Evolutionary conservation across 257 asterid genomes (phyloP), one percentile per base, ranked within the genome.

Genomic region (Fraxinus pennsylvanica): DNA sequence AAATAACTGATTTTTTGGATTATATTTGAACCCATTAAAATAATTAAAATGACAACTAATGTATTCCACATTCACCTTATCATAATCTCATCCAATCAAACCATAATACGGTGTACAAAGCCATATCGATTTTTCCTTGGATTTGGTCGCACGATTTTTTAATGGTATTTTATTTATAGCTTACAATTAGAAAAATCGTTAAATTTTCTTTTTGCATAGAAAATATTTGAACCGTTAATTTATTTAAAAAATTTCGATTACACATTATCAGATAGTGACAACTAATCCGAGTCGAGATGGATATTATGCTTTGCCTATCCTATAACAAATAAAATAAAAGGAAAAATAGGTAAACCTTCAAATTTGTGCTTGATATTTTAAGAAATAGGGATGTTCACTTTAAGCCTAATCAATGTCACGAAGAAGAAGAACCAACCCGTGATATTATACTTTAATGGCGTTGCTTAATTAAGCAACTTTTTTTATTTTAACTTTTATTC

Each of bases 401-500:
- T 73, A 80, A 77, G 74, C 85, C 78, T 78, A 78, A 74, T 81
- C 81, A 75, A 74, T 36, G 71, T 63, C 12, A 52, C 29, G 79
- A 32, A 32, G 30, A 29, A 29, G 27, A 70, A 74, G 81, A 71
- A 30, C 69, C 17, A 63, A 61, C 33, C 33, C 30, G 33, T 63
- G 82, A 81, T 84, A 81, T 81, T 72, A 75, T 84, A 78, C 59
- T 78, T 81, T 74, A 74, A 25, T 21, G 10, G 39, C 80, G 63
- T 43, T 75, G 83, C 81, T 84, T 73, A 76, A 78, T 81, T 73
- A 68, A 78, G 78, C 75, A 57, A 41, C 82, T 21, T 6, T 30
- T 63, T 29, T 33, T 47, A 14, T 36, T 33, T 73, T 25, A 22
- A 43, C 57, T 57, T 12, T 63, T 27, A 63, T 63, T 63, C 36